Conservation (phyloP, 2,329 filamentous ascomycete species). For the Colletotrichum falcatum region DNA sequence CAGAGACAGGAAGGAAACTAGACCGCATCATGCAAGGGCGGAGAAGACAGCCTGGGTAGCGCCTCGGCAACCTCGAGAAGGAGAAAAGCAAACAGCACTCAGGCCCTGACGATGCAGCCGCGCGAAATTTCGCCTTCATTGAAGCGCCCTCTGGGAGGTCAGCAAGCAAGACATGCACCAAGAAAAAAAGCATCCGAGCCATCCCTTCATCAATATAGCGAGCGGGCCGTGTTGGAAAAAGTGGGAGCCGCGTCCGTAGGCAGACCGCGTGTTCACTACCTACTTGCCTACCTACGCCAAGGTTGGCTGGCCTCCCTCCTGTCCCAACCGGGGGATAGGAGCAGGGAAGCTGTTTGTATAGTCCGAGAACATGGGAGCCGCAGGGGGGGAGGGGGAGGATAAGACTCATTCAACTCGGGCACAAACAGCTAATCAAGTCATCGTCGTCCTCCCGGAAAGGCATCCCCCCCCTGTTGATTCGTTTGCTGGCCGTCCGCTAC, state of each 20-base stretch:
- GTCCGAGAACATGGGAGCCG: neutral
- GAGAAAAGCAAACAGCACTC: conserved; percentile 31
- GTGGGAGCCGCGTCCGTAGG: neutral
- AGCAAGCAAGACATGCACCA: neutral
- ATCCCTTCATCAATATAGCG: neutral
- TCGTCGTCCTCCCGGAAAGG: too few species aligned
- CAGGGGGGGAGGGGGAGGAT: neutral
- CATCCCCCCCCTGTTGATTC: neutral
- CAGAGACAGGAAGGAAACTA: neutral
- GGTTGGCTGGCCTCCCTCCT: neutral
- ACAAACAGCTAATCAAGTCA: neutral
- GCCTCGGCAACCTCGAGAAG: conserved; percentile 25
- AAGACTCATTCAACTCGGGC: neutral
- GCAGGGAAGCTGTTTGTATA: conserved; percentile 2
- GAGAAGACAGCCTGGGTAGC: neutral
- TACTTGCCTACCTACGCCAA: too few species aligned
- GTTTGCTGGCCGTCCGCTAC: neutral
- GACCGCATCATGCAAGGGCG: conserved; percentile 26
- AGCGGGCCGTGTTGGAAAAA: neutral
- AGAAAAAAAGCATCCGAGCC: conserved; percentile 21
- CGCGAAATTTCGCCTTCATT: conserved; percentile 19
- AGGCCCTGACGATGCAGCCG: conserved; percentile 24
- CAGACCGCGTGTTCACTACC: conserved; percentile 1
- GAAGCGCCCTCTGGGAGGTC: neutral
- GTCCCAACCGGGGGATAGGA: neutral